Evolutionary conservation across 805 yeast species (phyloP), one percentile per base, ranked within the genome.

Genomic region (Lipomyces sp.): DNA sequence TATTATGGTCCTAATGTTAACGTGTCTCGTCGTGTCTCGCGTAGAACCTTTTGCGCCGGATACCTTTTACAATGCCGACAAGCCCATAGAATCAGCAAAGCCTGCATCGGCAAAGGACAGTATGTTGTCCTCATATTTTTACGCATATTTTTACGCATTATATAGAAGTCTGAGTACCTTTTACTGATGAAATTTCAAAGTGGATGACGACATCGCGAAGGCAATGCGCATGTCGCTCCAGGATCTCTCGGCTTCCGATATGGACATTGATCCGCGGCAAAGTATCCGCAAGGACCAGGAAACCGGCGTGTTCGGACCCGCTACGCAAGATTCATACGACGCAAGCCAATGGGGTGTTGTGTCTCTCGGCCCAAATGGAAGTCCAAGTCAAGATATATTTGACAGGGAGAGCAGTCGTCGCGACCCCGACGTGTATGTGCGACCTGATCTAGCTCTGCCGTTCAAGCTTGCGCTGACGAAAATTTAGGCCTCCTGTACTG

Each of bases 321-420:
- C 65, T 3, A 55, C 53, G 13, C 41, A 47, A 38, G 60, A 49
- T 8, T 32, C 45, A 23, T 64, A 64, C 43, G 60, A 63, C 33
- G 33, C 61, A 2, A 35, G 41, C 2, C 47, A 53, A 37, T 62
- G 65, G 65, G 59, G 64, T 5, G 26, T 61, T 26, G 60, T 61
- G 26, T 14, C 45, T 13, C 23, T 43, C 14, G 34, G 29, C 18
- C 26, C 18, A 2, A 18, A 16, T 33, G 39, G 23, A 10, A 37
- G 14, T 10, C n/a, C n/a, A 13, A 31, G 5, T 6, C 36, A 8
- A 8, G 18, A 6, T 3, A 18, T 37, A 6, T 14, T 24, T 3
- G 48, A 38, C 13, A 14, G 29, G 33, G 39, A 34, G 16, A 34
- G 14, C 21, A 39, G 39, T 33, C 46, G 40, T n/a, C 43, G 47